Base-by-base conservation (phyloP, 495 filamentous ascomycete genomes). In the Arthonia radiata region DNA sequence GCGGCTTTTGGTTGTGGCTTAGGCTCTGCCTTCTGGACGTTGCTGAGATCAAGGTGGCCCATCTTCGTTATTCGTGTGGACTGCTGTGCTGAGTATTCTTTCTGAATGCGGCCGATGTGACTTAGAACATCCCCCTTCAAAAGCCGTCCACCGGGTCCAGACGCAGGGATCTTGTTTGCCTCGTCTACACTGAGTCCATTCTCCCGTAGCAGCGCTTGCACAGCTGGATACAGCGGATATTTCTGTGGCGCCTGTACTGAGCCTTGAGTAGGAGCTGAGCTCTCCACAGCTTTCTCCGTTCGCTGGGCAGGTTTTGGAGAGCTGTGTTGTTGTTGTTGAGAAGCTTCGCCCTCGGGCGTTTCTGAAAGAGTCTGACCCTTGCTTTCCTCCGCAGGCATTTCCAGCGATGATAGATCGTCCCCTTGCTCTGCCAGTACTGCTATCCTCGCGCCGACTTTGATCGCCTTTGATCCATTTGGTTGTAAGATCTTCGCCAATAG, bases 81-180 rank as follows among this genome's bases (percentile, higher is more conserved):
- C 33, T 76, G 63, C 22, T 67, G 54, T n/a, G 61, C 52, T 5
- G 80, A 69, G 38, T 74, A 74, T 13, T 63, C 52, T 22, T 65
- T 47, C 24, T 68, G 48, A 38, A 92, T 74, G 29, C 50, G 51
- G 27, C 89, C 86, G 9, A 94, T 52, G 44, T 83, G 86, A 17
- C 80, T 80, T 24, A 97, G 64, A 5, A 97, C 77, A 44, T 97
- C 86, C 25, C 86, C 86, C 53, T 97, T 97, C 18, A 97, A 59
- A 23, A 97, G 56, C 25, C 89, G 71, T 25, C 82, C 81, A 45
- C 70, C 74, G 18, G 86, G 86, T 10, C 86, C 86, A 15, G 71
- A 82, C 6, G 78, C 68, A 13, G 66, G 73, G 43, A 97, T 93
- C 40, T 73, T 68, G 45, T 69, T 58, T 16, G 72, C 50, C 33